Evolutionary conservation across 441 rosid species (phyloP).

Genomic region (Populus tomentosa): DNA sequence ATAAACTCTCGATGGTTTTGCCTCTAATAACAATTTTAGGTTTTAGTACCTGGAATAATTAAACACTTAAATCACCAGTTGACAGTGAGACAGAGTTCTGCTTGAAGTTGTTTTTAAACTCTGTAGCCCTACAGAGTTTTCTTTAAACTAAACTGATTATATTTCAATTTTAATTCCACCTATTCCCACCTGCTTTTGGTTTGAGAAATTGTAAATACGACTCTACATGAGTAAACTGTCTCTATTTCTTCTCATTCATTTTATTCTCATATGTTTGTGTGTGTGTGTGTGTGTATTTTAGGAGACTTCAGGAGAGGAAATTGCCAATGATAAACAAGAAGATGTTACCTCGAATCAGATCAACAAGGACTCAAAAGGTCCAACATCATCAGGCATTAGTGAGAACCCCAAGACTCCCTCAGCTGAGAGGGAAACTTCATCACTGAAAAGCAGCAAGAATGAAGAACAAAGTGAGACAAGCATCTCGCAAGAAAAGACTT

Average conservation of each 20-base stretch:
- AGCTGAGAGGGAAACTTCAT: conserved; percentile 28
- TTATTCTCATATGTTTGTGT: background rate
- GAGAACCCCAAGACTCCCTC: conserved; percentile 23
- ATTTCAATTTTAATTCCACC: background rate
- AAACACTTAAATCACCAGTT: background rate
- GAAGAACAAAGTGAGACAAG: conserved; percentile 44
- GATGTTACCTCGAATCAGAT: conserved; percentile 10
- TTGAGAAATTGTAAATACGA: background rate
- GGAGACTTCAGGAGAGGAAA: conserved; percentile 20
- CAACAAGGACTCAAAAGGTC: conserved; percentile 11
- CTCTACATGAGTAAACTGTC: background rate
- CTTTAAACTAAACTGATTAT: background rate
- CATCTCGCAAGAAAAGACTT: conserved; percentile 27
- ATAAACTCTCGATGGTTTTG: background rate
- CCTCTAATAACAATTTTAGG: background rate
- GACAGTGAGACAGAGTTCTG: background rate
- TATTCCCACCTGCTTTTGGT: background rate
- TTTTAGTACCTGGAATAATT: background rate
- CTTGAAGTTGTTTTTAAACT: background rate
- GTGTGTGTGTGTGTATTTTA: background rate
- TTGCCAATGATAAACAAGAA: conserved; percentile 20
- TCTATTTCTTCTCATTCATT: background rate
- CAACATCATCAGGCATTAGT: conserved; percentile 7
- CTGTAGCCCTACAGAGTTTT: background rate
- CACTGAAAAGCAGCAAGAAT: conserved; percentile 21